Evolutionary conservation across 225 moss, liverwort and hornwort genomes (phyloP), one percentile per base, ranked within the genome.

Genomic region (Pleurozium schreberi): DNA sequence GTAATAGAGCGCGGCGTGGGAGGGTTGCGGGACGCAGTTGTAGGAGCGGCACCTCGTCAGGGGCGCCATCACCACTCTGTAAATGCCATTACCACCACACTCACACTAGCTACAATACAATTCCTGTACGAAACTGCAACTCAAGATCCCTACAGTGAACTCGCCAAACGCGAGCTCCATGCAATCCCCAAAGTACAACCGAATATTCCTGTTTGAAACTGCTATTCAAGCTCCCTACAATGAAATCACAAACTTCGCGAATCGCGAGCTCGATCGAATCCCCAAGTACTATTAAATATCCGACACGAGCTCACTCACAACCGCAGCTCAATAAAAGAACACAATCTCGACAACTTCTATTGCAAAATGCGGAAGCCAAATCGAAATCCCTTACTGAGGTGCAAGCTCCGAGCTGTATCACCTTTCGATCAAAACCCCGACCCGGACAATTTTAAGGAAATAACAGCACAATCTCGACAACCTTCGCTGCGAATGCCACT

Each of bases 31-130:
- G n/a, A 95, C 81, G 53, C 83, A 76, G 8, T 71, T 86, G 67
- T 93, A 93, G 3, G 96, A 93, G 47, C 95, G 89, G 81, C 94
- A 91, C 88, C 96, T 89, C 31, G 94, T 93, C 49, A 95, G 89
- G 12, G 94, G 96, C 47, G 94, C 96, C 88, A 96, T 31, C 89
- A 91, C 93, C 27, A 94, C 90, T 84, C 93, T 94, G 90, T 23
- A 36, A 80, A 62, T 6, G 22, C 15, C 73, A 75, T 16, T 73
- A 80, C 18, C 65, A 84, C 20, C n/a, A 20, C 19, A 21, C 71
- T 65, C 68, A 30, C 7, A 84, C 63, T n/a, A n/a, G n/a, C n/a
- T 14, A 34, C 30, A 40, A 47, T 14, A 9, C 47, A 14, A 11
- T 30, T 30, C 40, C 18, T 22, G 38, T 4, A 9, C 28, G 8